Percentiles rank a stretch among this genome's conserved stretches.
Evolutionary conservation across 169 alveolate species (phyloP).

Genomic region (Babesia ovis): DNA sequence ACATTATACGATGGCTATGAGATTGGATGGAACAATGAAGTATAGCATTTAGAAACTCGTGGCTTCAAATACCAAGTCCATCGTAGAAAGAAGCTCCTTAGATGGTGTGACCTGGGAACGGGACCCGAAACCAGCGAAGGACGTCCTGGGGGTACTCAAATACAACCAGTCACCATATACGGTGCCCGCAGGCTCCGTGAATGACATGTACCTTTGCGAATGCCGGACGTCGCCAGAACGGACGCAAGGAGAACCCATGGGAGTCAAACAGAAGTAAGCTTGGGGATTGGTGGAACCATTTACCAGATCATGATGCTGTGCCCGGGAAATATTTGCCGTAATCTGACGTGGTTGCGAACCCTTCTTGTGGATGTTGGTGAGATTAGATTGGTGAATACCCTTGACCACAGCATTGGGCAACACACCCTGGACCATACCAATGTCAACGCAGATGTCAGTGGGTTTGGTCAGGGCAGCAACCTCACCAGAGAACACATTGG

Average conservation of each 20-base stretch:
- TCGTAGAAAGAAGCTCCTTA: background rate
- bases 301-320: background rate
- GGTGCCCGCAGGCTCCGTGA: background rate
- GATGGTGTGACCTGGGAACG: background rate
- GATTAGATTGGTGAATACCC: background rate
- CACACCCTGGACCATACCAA: background rate
- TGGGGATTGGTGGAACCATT: background rate
- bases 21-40: no score
- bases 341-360: background rate
- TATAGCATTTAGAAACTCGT: background rate
- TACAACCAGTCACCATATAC: conserved; percentile 15
- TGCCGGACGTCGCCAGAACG: background rate
- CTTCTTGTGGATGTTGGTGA: background rate
- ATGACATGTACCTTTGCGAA: background rate
- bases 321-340: background rate
- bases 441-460: background rate
- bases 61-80: conserved; percentile 20
- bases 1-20: no score
- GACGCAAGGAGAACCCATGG: background rate
- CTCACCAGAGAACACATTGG: background rate
- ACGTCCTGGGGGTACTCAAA: background rate
- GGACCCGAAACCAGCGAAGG: background rate
- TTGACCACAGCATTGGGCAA: background rate
- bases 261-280: conserved; percentile 1
- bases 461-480: background rate